Base-by-base conservation (phyloP, 768 basidiomycete genomes). In the Antrodiella citrinella region DNA sequence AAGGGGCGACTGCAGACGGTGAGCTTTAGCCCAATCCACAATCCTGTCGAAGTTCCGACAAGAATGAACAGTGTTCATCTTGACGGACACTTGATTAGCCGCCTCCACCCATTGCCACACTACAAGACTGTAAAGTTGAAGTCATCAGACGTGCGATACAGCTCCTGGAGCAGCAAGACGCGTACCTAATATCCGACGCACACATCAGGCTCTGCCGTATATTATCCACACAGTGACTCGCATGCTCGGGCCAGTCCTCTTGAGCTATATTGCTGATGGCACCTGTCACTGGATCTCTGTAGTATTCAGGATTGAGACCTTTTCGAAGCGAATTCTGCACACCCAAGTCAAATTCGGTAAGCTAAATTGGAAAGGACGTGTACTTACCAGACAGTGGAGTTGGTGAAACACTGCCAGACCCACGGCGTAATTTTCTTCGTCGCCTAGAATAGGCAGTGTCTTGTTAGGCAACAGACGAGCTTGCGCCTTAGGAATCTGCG, bases 21-120 rank as follows among this genome's bases (percentile, higher is more conserved):
- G 49, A 3, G 19, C 49, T 19, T 50, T 51, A 13, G 50, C 50
- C 50, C 50, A 51, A 15, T 51, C 44, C 18, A 45, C 44, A 23
- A 51, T 51, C 18, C 30, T 45, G 30, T 45, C 44, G 21, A 4
- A 51, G 26, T 51, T 46, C 4, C 50, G 50, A 20, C 50, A 51
- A 4, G 44, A 18, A 21, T 51, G 50, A 10, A 39, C 44, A 26
- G 35, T 25, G 38, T 46, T 25, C 45, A 40, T 45, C 22, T 12
- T 10, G 4, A 30, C 20, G 3, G 22, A 21, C 4, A 44, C 26
- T n/a, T 39, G 9, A 3, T 46, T 4, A 10, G 20, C 21, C 26
- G 45, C 44, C n/a, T 45, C 44, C 26, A 3, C 7, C 50, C 50
- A 51, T 22, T 51, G 44, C 41, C 44, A 45, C 4, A 46, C 45